A percentile compares a stretch with the other conserved stretches of the same genome.
phyloP scores from a whole-genome alignment of 768 basidiomycete genomes.

The Leccinum longicurvipes region DNA sequence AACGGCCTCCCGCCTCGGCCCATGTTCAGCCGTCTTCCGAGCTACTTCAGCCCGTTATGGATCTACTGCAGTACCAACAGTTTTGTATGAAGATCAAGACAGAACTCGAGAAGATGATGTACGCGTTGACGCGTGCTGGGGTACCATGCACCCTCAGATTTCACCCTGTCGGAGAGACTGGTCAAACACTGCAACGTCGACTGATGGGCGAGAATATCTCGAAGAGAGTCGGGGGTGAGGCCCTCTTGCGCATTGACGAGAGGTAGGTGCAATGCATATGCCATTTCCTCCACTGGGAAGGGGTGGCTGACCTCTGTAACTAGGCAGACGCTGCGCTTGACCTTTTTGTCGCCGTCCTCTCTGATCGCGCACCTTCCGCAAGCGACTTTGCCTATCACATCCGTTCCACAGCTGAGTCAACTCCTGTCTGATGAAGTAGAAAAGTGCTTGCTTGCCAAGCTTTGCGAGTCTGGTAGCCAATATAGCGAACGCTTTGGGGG shows the following conservation, averaged over 20 bases:
- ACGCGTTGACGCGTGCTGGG: constrained; percentile 49
- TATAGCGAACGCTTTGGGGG: constrained; percentile 49
- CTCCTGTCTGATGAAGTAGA: constrained; percentile 78
- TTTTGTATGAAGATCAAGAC: constrained; percentile 62
- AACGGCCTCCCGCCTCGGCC: constrained; percentile 20
- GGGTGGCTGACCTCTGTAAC: neutral
- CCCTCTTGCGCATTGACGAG: constrained; percentile 65
- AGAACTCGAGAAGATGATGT: constrained; percentile 52
- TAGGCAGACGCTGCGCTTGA: constrained; percentile 74
- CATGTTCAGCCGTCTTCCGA: constrained; percentile 34
- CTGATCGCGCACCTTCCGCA: constrained; percentile 78
- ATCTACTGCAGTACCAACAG: constrained; percentile 73
- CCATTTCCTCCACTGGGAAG: neutral
- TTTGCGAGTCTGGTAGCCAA: constrained; percentile 63
- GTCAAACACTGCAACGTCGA: constrained; percentile 49
- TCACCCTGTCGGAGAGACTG: constrained; percentile 64
- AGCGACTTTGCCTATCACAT: constrained; percentile 69
- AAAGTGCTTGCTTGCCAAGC: constrained; percentile 60
- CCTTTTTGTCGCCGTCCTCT: constrained; percentile 70
- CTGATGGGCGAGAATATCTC: constrained; percentile 40
- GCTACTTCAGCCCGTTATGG: constrained; percentile 72
- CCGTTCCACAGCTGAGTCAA: constrained; percentile 72
- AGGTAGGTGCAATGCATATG: constrained; percentile 39
- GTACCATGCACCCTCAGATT: constrained; percentile 57
- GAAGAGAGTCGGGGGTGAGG: constrained; percentile 64